Percentiles rank a stretch among this genome's conserved stretches.
Conservation (phyloP, 2,329 filamentous ascomycete species). For the Cadophora gregata region DNA sequence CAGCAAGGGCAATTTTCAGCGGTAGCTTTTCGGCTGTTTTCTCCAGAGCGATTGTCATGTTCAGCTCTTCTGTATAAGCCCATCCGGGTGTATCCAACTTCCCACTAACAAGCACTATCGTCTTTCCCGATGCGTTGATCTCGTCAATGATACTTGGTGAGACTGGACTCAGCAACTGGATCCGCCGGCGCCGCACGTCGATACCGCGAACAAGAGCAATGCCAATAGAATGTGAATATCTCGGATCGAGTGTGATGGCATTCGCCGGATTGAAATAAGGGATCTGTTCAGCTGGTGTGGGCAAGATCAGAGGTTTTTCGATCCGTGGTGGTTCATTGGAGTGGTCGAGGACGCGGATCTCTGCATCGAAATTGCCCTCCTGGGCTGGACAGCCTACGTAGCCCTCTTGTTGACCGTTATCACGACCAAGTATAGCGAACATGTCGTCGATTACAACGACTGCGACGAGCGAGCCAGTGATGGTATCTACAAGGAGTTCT, state of each 20-base stretch:
- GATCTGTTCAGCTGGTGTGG: slow-evolving; percentile 57
- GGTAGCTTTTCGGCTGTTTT: slow-evolving; percentile 37
- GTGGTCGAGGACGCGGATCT: slow-evolving; percentile 22
- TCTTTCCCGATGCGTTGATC: slow-evolving; percentile 50
- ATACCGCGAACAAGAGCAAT: slow-evolving; percentile 74
- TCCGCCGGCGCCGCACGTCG: slow-evolving; percentile 55
- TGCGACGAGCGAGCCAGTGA: slow-evolving; percentile 75
- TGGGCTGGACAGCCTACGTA: slow-evolving; percentile 1
- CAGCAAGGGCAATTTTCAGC: not conserved
- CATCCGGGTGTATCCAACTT: slow-evolving; percentile 72
- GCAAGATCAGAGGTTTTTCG: slow-evolving; percentile 42
- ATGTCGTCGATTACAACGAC: slow-evolving; percentile 64
- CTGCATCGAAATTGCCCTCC: slow-evolving; percentile 22
- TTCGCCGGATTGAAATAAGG: slow-evolving; percentile 65
- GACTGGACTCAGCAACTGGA: slow-evolving; percentile 73
- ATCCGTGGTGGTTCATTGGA: slow-evolving; percentile 14
- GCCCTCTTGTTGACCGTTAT: not conserved
- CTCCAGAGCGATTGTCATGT: slow-evolving; percentile 41
- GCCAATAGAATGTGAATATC: slow-evolving; percentile 63
- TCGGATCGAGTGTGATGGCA: slow-evolving; percentile 64
- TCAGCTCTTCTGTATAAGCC: slow-evolving; percentile 71
- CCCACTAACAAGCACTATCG: slow-evolving; percentile 69
- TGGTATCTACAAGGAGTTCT: slow-evolving; percentile 64
- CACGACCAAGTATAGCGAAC: slow-evolving; percentile 53
- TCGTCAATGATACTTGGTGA: slow-evolving; percentile 48